These are phyloP conservation scores for Oemleria cerasiformis DNA, from an alignment of 306 rosid genomes.

Conservation along the genomic window DNA sequence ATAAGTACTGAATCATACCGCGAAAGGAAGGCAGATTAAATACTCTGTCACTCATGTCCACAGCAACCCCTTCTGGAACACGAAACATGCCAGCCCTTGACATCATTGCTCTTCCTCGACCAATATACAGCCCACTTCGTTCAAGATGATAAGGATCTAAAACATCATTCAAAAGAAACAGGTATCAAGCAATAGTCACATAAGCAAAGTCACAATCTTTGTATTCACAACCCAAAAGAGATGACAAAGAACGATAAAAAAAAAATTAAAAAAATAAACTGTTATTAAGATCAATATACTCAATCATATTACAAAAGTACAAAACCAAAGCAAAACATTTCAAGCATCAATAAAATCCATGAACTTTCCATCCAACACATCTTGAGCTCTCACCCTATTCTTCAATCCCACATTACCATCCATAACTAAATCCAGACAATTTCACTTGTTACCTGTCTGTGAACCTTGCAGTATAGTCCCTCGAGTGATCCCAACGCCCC, in stretches of 20 bases:
- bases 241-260: not conserved
- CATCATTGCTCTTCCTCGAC: conserved; percentile 79
- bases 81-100: conserved; percentile 91
- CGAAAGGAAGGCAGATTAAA: conserved; percentile 76
- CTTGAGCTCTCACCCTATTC: not conserved
- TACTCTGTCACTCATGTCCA: conserved; percentile 78
- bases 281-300: not conserved
- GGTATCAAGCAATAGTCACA: conserved; percentile 1
- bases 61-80: conserved; percentile 68
- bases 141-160: conserved; percentile 73
- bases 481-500: conserved; percentile 77
- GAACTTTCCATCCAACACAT: not conserved
- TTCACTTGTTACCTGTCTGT: conserved; percentile 46
- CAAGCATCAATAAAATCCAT: not conserved
- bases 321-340: not conserved
- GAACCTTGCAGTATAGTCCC: conserved; percentile 80
- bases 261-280: too few relatives aligned
- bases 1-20: conserved; percentile 50
- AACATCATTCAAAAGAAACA: conserved; percentile 22
- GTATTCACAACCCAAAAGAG: not conserved
- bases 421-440: not conserved
- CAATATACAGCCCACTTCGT: conserved; percentile 76
- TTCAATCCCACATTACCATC: not conserved
- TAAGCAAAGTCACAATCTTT: not conserved
- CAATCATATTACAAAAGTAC: not conserved